Evolutionary conservation across 140 eudicot species (phyloP), one percentile per base, ranked within the genome.

Genomic region (Erigeron philadelphicus): DNA sequence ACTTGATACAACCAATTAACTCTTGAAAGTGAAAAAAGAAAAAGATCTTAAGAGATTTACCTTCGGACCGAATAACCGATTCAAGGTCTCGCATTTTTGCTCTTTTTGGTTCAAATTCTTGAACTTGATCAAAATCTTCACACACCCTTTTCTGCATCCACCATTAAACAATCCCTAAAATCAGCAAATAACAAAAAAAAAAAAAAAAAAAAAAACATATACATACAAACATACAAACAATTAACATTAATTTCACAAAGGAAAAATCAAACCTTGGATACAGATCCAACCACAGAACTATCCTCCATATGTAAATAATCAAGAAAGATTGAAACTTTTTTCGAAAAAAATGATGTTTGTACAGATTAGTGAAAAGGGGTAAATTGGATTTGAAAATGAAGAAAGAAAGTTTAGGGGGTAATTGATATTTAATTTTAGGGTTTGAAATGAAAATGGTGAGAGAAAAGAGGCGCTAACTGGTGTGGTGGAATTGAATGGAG

Each of bases 1-100:
- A 31, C 38, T 31, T 31, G 38, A 31, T 31, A 31, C 38, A 1
- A 31, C 38, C 38, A 31, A 2, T 31, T 31, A 31, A 31, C 38
- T 31, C 38, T 31, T 31, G 38, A 31, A 31, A 31, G 38, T 31
- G 38, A 31, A 31, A 31, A 31, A 31, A 4, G 38, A 31, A 31
- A 31, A 31, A 31, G 38, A 31, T 31, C 38, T 31, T 8, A 64
- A 16, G 8, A 12, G 31, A 62, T 63, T 19, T 55, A 88, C 98
- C 98, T 82, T 86, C 83, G 0, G 84, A 71, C 7, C 69, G 83
- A 79, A 82, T 66, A 64, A 82, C 76, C 0, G 92, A 82, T 9
- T 84, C 90, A 19, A 86, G 83, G 79, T 88, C 90, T 71, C 79
- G 60, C 76, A 86, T 76, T 75, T 84, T 92, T 11, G 68, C 72